Evolutionary conservation across 768 basidiomycete genomes (phyloP), one percentile per base, ranked within the genome.

Genomic region (Candolleomyces aberdarensis): DNA sequence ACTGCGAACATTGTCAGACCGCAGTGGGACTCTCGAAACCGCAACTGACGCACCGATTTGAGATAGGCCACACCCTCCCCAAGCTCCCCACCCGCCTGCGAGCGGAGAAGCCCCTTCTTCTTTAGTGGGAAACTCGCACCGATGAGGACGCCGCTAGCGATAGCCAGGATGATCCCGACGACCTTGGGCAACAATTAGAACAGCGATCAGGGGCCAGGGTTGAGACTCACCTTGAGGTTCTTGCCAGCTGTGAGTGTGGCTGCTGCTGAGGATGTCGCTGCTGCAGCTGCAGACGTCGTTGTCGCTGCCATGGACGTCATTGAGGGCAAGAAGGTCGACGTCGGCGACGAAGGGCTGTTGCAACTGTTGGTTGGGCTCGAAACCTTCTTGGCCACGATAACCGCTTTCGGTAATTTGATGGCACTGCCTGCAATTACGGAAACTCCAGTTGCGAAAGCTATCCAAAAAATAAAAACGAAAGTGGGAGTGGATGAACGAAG

Each of bases 121-220:
- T 99, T 99, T 79, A 99, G 89, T 2, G 98, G 96, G 73, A 98
- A 98, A 67, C 88, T 90, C 44, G 84, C 83, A 5, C 96, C 97
- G 62, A 98, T 99, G 62, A 99, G 85, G 31, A 94, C 46, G 8
- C 96, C 97, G 68, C 90, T 93, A 41, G 71, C 66, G 55, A 94
- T 71, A 53, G 92, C 91, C 62, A 94, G 83, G 51, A 92, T 72
- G 65, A 94, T 85, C 11, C 92, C 91, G 65, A 92, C 85, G 69
- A 91, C 66, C 88, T 36, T 90, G 20, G 50, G 43, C 48, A 57
- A 48, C 29, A 43, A 51, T 50, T 48, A 61, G 31, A 61, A 50
- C 8, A 59, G 26, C 20, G 47, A 52, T 36, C 52, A 49, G 40
- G 22, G 46, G 49, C 44, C 29, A 44, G 20, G 41, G 44, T 36